Evolutionary conservation across 2,329 filamentous ascomycete species (phyloP), one percentile per base, ranked within the genome.

Genomic region (Moelleriella libera): DNA sequence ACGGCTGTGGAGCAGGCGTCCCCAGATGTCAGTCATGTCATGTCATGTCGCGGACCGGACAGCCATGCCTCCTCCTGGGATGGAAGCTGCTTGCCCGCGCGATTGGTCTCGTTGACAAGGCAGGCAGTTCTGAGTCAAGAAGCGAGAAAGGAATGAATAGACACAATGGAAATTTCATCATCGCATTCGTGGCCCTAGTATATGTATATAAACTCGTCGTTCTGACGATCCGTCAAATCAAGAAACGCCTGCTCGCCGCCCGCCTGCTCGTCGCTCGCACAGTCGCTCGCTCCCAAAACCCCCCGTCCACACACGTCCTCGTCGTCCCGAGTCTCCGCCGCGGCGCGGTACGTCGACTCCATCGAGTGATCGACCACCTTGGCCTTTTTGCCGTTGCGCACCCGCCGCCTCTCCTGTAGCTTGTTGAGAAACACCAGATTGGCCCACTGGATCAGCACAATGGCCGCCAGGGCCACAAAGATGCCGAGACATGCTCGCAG

Each of bases 191-290:
- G 7, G 9, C 10, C n/a, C 14, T n/a, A 41, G 54, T 79, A 79
- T 44, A 80, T 70, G 60, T 78, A 82, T 12, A 82, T 70, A 62
- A 84, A 84, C 55, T 84, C 79, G 49, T 85, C 78, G 54, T 84
- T 85, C 63, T 79, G 65, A 21, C 72, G 62, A 59, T 85, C 81
- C 1, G 80, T 82, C 53, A 82, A 53, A 61, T 85, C 81, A 52
- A 74, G 58, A 45, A 76, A 74, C 0, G 71, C 73, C 44, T 73
- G 68, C 12, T 72, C 67, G 5, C 75, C 74, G 21, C 74, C 48
- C 21, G 21, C 21, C 1, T 50, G 55, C 5, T 44, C 50, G 34
- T 47, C 34, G 7, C 49, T 21, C 44, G 39, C 12, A 48, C 50
- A 40, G 50, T 53, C 50, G 54, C 21, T 21, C 21, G 21, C 21